Base-by-base conservation (phyloP, 2,329 filamentous ascomycete genomes). In the Aspergillus texensis region DNA sequence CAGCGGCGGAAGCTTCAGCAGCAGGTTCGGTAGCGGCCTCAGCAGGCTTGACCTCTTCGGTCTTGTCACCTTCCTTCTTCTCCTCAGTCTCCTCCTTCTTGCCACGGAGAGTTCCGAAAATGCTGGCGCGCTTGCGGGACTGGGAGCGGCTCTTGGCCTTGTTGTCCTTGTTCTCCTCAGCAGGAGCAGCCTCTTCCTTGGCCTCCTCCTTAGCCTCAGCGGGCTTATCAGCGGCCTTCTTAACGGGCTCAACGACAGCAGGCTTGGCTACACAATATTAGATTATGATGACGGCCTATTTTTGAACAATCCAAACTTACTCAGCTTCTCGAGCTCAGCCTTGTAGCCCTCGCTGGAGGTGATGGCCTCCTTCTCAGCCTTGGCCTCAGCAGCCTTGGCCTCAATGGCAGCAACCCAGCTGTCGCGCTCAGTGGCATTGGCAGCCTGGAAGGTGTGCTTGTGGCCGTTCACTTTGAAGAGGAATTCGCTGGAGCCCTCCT, bases 361-460 rank as follows among this genome's bases (percentile, higher is more conserved):
- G 72, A 97, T 86, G 61, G 85, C 85, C 68, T 91, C 84, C 74
- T 89, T 90, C 63, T 91, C 83, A 72, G 90, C 90, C 86, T 95
- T 96, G 74, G 93, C 94, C 83, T 96, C 93, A 58, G 89, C 86
- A 59, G 91, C 87, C 85, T 94, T 92, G 75, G 86, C 82, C 86
- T 95, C 94, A 71, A 97, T 80, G 75, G 94, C 91, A 67, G 88
- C 82, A 73, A 96, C 88, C 95, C 95, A 98, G 86, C 91, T 92
- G 80, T 97, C 93, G 77, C 94, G 93, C 83, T 97, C 93, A 64
- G 88, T 83, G 56, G 86, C 73, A 73, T 76, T 89, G 73, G 83
- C 75, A 62, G 94, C 92, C 87, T 97, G 94, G 86, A 99, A 97
- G 65, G 87, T 87, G 86, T 97, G 93, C 88, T 97, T 96, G 82